phyloP scores from a whole-genome alignment of 1,139 yeast species.

The Suhomyces bribrorum region DNA sequence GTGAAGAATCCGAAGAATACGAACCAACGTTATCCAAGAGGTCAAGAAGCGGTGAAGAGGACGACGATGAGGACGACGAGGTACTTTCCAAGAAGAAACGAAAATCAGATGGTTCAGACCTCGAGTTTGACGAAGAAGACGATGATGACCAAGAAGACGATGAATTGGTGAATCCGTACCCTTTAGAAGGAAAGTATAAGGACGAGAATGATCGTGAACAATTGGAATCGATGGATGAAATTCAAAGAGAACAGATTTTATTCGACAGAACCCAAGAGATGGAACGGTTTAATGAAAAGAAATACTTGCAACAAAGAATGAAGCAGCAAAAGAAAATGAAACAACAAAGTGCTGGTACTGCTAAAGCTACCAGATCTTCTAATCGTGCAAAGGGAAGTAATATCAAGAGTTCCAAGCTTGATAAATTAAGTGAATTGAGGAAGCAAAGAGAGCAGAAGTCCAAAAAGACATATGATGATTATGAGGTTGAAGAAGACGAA shows the following conservation, averaged over 20 bases:
- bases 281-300: constrained; percentile 82
- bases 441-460: constrained; percentile 76
- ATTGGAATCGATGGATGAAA: constrained; percentile 79
- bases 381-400: constrained; percentile 25
- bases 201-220: constrained; percentile 73
- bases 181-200: constrained; percentile 87
- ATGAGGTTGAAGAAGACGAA: constrained; percentile 35
- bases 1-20: constrained; percentile 32
- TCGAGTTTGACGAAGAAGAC: constrained; percentile 36
- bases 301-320: constrained; percentile 79
- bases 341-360: constrained; percentile 38
- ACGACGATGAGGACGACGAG: constrained; percentile 20
- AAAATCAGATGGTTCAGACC: constrained; percentile 12
- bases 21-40: constrained; percentile 24
- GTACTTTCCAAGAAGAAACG: constrained; percentile 20
- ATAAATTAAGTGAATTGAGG: constrained; percentile 78
- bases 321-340: constrained; percentile 41
- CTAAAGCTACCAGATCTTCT: constrained; percentile 29
- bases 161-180: constrained; percentile 72
- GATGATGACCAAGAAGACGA: constrained; percentile 35
- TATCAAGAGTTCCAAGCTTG: constrained; percentile 34
- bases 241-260: constrained; percentile 84
- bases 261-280: constrained; percentile 92
- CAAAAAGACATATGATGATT: constrained; percentile 28
- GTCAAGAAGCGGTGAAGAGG: constrained; percentile 14